Evolutionary conservation across 345 rosid species (phyloP).

Genomic region (Erodium maritimum): DNA sequence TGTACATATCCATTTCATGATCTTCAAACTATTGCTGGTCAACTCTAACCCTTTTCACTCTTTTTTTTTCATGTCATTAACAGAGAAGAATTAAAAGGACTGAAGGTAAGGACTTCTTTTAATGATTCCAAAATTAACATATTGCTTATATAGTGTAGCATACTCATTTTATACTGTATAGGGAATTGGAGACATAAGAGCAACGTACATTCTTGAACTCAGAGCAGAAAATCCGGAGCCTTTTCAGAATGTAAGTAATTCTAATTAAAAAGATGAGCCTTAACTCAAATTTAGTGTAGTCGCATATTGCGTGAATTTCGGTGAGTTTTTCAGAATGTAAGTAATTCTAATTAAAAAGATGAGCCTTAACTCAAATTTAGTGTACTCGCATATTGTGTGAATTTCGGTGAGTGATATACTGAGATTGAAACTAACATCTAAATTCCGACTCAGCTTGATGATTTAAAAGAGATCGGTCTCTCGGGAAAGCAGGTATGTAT

Average conservation of each 20-base stretch:
- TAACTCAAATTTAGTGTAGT: not conserved
- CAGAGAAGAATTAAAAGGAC: conserved; percentile 65
- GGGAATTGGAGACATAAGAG: conserved; percentile 89
- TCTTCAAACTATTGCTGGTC: not conserved
- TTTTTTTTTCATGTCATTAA: conserved; percentile 1
- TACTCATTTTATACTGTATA: conserved; percentile 9
- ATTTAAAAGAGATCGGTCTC: conserved; percentile 49
- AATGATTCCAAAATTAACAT: not conserved
- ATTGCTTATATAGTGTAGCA: not conserved
- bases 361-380: not conserved
- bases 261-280: not conserved
- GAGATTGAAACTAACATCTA: not conserved
- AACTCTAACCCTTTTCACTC: not conserved
- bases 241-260: conserved; percentile 46
- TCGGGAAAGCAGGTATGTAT: conserved; percentile 60
- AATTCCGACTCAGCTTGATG: conserved; percentile 40
- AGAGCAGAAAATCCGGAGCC: conserved; percentile 53
- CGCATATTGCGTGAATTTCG: not conserved
- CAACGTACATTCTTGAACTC: conserved; percentile 46
- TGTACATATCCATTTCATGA: not conserved
- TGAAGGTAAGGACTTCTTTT: conserved; percentile 41
- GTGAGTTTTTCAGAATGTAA: conserved; percentile 7
- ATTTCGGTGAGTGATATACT: no score
- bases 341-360: conserved; percentile 8
- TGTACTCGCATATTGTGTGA: not conserved